phyloP scores from a whole-genome alignment of 2,329 filamentous ascomycete species.

The Fusarium sp. region DNA sequence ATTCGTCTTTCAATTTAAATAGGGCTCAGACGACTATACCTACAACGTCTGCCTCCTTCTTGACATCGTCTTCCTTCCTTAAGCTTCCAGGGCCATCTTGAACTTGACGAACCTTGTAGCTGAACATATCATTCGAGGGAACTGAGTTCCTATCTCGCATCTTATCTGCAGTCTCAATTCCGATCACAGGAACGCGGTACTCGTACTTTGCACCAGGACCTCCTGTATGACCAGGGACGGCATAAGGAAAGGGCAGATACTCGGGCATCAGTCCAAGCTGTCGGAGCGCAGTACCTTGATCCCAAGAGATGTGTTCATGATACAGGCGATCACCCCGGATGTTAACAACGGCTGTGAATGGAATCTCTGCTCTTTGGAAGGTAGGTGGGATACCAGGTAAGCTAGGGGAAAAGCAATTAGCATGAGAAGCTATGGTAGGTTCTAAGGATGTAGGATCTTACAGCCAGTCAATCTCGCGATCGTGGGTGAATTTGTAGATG shows the following conservation, averaged over 20 bases:
- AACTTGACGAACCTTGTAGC: background rate
- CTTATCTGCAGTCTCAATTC: slow-evolving; percentile 45
- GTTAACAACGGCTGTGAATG: slow-evolving; percentile 70
- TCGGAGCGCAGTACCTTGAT: slow-evolving; percentile 69
- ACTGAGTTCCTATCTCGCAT: slow-evolving; percentile 44
- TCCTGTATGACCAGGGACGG: slow-evolving; percentile 47
- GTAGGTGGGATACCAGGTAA: slow-evolving; percentile 67
- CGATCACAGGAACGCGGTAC: slow-evolving; percentile 47
- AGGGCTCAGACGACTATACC: background rate
- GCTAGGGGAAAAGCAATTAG: slow-evolving; percentile 13
- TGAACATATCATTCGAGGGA: slow-evolving; percentile 46
- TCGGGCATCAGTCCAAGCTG: slow-evolving; percentile 66
- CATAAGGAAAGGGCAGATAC: slow-evolving; percentile 70
- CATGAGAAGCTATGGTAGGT: too few relatives aligned
- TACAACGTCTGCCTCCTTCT: background rate
- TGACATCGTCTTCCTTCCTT: background rate
- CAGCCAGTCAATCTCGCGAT: slow-evolving; percentile 72
- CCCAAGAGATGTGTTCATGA: slow-evolving; percentile 75
- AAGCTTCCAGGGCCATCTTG: background rate
- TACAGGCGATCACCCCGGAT: slow-evolving; percentile 70
- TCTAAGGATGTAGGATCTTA: slow-evolving; percentile 48
- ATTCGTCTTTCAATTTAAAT: background rate
- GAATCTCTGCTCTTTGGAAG: slow-evolving; percentile 61
- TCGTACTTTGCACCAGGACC: slow-evolving; percentile 42
- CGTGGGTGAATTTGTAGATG: slow-evolving; percentile 71